Conservation (phyloP, 176 grass and related monocot genomes). For the Phoenix dactylifera region DNA sequence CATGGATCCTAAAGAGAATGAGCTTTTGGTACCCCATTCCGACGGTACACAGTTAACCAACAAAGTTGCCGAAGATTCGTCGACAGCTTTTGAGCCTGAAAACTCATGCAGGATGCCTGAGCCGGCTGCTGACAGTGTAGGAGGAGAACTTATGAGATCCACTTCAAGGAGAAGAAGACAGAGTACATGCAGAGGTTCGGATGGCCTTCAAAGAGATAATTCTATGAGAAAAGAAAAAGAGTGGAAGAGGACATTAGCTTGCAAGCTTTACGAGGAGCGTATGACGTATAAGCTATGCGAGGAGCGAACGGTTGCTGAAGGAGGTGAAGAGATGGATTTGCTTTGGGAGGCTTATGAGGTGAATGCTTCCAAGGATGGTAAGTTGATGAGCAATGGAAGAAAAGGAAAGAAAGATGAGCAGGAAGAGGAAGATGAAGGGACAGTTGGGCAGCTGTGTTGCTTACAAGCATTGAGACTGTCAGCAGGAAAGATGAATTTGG, state of each 20-base stretch:
- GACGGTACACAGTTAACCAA: too few species aligned
- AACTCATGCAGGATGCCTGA: background rate
- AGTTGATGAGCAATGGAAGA: conserved; percentile 6
- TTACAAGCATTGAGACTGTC: conserved; percentile 80
- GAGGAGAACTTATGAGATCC: conserved; percentile 27
- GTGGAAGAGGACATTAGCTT: conserved; percentile 90
- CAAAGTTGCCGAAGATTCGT: too few species aligned
- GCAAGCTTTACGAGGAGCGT: conserved; percentile 87
- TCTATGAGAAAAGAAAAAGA: conserved; percentile 54
- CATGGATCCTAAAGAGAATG: too few species aligned
- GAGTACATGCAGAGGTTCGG: conserved; percentile 34
- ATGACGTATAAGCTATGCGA: conserved; percentile 51
- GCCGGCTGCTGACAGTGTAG: background rate
- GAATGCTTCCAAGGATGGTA: conserved; percentile 18
- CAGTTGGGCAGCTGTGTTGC: conserved; percentile 66
- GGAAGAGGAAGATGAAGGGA: conserved; percentile 17
- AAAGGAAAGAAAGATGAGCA: conserved; percentile 12
- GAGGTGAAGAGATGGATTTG: conserved; percentile 77
- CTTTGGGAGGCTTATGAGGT: conserved; percentile 95
- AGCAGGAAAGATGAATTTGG: conserved; percentile 73
- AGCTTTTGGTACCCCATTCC: too few species aligned
- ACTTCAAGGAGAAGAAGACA: conserved; percentile 30
- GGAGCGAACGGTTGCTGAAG: conserved; percentile 24
- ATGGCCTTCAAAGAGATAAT: conserved; percentile 37
- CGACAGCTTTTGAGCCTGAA: too few species aligned